Base-by-base conservation (phyloP, 2,329 filamentous ascomycete genomes). In the Pseudogymnoascus sp. region DNA sequence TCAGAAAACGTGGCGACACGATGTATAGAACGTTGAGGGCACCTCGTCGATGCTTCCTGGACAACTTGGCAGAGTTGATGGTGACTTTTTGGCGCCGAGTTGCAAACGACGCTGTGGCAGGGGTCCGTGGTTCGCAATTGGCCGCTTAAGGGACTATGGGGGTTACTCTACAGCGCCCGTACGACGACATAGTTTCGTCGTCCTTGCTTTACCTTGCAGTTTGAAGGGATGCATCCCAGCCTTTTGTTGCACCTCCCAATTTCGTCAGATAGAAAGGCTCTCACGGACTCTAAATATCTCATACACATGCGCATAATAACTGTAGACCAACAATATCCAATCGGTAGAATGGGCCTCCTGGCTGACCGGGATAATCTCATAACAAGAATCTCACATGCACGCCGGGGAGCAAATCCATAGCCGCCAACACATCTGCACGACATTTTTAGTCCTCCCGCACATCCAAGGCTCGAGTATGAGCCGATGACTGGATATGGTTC, bases 1-100 rank as follows among this genome's bases (percentile, higher is more conserved):
- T 54, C 47, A 20, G 4, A 20, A 54, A 54, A 54, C 47, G 47
- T 54, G 47, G 47, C 28, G 47, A 54, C 47, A 35, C 47, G 28
- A 54, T 54, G 47, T 54, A 54, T 54, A 33, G 47, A 54, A 54
- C 47, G 47, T 54, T 14, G 47, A 54, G n/a, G 16, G 47, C 12
- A 54, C 62, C 67, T 67, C 72, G 72, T 74, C 73, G 75, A 77
- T 77, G 77, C 79, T 79, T 77, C 79, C 74, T 73, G 75, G 74
- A 76, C 74, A 74, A 72, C 77, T 72, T 75, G 64, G 63, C 65
- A 64, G 67, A 67, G 68, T 69, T 12, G 36, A 58, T 57, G 28
- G 47, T 33, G 47, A 54, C 47, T 33, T 33, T 54, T 33, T 33
- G 47, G 47, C 47, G 47, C 47, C 16, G 28, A 35, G 47, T 33